phyloP scores from a whole-genome alignment of 2,329 filamentous ascomycete species.

The Nectriaceae sp. region DNA sequence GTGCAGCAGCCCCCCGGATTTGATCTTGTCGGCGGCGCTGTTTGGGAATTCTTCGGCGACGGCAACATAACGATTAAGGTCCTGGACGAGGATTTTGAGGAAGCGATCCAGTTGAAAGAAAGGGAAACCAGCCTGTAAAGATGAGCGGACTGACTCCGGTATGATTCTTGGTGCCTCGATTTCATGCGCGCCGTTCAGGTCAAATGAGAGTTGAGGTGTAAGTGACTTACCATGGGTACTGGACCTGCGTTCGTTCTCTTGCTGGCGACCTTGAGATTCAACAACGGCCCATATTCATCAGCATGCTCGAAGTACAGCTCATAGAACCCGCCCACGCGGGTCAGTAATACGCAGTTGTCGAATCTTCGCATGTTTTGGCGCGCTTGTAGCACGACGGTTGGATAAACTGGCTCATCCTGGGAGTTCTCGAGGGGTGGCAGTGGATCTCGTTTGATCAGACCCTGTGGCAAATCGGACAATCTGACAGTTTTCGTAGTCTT shows the following conservation, averaged over 20 bases:
- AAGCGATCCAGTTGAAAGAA: conserved; percentile 91
- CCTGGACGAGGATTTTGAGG: conserved; percentile 89
- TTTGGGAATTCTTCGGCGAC: conserved; percentile 92
- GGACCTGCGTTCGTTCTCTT: conserved; percentile 78
- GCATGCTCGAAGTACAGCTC: conserved; percentile 98
- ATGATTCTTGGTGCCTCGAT: no score
- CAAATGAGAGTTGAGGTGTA: no score
- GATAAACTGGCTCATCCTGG: conserved; percentile 60
- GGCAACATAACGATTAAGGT: conserved; percentile 87
- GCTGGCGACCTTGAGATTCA: conserved; percentile 83
- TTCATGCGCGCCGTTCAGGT: no score
- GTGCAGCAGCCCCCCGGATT: conserved; percentile 77
- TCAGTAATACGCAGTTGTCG: conserved; percentile 86
- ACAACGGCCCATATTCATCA: conserved; percentile 79
- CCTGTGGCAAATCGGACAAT: conserved; percentile 60
- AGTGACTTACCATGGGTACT: conserved; percentile 80
- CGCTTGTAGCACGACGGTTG: conserved; percentile 86
- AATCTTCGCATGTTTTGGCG: conserved; percentile 89
- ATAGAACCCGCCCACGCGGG: conserved; percentile 93
- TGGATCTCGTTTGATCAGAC: conserved; percentile 36
- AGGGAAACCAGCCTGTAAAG: conserved; percentile 80
- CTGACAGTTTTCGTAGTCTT: conserved; percentile 56
- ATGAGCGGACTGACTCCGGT: conserved; percentile 14
- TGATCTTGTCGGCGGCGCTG: conserved; percentile 67
- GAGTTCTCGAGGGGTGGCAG: conserved; percentile 42